These are phyloP conservation scores for Aspergillus versicolor DNA, from an alignment of 2,329 filamentous ascomycete species.

Conservation along the genomic window DNA sequence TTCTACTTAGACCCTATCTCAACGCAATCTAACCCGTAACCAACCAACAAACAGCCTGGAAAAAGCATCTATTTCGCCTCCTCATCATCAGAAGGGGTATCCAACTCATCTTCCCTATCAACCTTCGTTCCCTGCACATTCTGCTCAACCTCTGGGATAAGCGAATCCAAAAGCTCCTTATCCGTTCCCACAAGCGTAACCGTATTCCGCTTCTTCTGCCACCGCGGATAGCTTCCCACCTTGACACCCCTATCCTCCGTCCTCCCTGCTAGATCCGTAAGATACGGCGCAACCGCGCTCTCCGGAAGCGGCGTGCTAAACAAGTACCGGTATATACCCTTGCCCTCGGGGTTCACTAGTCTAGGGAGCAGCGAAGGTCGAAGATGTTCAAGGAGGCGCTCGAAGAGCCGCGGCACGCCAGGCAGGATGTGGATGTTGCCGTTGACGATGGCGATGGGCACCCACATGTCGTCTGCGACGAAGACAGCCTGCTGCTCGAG, in stretches of 20 bases:
- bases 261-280: constrained; percentile 74
- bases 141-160: constrained; percentile 74
- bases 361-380: constrained; percentile 70
- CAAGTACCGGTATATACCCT: constrained; percentile 73
- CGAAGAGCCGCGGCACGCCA: constrained; percentile 82
- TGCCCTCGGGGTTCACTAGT: constrained; percentile 75
- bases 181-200: constrained; percentile 84
- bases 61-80: constrained; percentile 2
- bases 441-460: constrained; percentile 84
- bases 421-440: constrained; percentile 92
- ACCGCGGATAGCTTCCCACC: constrained; percentile 91
- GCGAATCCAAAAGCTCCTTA: constrained; percentile 70
- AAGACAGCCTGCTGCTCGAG: constrained; percentile 75
- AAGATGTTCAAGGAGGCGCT: constrained; percentile 72
- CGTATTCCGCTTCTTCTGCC: constrained; percentile 83
- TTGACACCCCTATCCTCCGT: constrained; percentile 79
- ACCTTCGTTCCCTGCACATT: constrained; percentile 74
- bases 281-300: constrained; percentile 77
- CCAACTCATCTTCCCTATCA: constrained; percentile 68
- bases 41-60: no score
- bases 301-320: constrained; percentile 87
- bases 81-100: constrained; percentile 42
- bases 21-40: no score
- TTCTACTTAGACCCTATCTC: no score
- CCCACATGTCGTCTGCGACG: constrained; percentile 79